phyloP scores from a whole-genome alignment of 345 rosid species.

The Rhodamnia argentea region DNA sequence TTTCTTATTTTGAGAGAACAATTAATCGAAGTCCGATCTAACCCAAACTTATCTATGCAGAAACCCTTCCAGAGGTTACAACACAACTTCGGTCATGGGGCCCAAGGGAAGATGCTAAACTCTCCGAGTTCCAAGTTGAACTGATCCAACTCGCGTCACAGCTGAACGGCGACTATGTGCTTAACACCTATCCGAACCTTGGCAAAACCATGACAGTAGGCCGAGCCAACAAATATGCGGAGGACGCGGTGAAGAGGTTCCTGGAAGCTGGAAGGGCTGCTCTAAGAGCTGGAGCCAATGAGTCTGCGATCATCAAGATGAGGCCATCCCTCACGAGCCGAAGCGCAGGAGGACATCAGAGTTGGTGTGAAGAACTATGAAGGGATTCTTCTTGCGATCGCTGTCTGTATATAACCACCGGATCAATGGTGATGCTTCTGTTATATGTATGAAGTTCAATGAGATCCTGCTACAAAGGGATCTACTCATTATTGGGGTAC shows the following conservation, averaged over 20 bases:
- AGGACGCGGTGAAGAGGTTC: conserved; percentile 84
- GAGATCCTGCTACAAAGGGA: not conserved
- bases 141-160: conserved; percentile 96
- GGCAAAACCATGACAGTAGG: conserved; percentile 85
- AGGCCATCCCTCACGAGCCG: conserved; percentile 80
- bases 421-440: not conserved
- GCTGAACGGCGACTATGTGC: conserved; percentile 79
- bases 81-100: conserved; percentile 57
- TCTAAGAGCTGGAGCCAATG: conserved; percentile 87
- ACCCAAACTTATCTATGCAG: conserved; percentile 27
- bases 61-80: conserved; percentile 62
- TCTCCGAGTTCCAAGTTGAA: conserved; percentile 91
- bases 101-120: conserved; percentile 61
- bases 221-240: conserved; percentile 77
- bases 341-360: not conserved
- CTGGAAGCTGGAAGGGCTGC: conserved; percentile 92
- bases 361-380: not conserved
- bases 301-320: conserved; percentile 82
- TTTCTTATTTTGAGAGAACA: not conserved
- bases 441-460: not conserved
- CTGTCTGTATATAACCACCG: not conserved
- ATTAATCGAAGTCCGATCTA: not conserved
- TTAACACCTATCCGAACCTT: conserved; percentile 71
- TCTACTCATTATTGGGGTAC: not conserved
- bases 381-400: not conserved